phyloP scores from a whole-genome alignment of 2,329 filamentous ascomycete species.

The Neopestalotiopsis sp. region DNA sequence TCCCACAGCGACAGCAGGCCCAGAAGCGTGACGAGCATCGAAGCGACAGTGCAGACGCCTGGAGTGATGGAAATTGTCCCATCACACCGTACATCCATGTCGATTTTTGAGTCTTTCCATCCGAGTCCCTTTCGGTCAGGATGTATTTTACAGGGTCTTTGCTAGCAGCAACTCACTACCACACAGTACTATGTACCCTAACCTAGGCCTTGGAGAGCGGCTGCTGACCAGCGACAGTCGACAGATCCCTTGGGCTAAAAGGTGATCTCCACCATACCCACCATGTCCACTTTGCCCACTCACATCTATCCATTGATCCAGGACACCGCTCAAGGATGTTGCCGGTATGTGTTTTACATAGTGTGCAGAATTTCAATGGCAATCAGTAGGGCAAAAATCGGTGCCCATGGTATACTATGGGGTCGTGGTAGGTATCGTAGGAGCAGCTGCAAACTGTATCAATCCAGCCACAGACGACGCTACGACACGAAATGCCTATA shows the following conservation, averaged over 20 bases:
- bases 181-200: neutral
- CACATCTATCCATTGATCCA: neutral
- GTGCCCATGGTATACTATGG: neutral
- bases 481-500: no score
- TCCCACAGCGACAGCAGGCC: neutral
- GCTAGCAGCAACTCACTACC: neutral
- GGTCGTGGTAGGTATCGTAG: neutral
- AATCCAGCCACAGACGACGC: no score
- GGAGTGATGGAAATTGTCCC: conserved; percentile 4
- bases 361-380: neutral
- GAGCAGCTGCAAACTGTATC: neutral
- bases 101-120: neutral
- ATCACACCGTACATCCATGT: neutral
- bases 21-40: conserved; percentile 1
- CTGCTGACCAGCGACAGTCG: no score
- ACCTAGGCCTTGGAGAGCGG: no score
- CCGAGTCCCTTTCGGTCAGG: neutral
- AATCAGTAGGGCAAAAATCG: neutral
- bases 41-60: neutral
- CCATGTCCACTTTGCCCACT: conserved; percentile 5
- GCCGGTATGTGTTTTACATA: conserved; percentile 1
- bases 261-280: conserved; percentile 10
- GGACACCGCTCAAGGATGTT: neutral
- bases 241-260: neutral
- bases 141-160: neutral